These are phyloP conservation scores for Aleurites moluccanus DNA, from an alignment of 441 rosid species.

Conservation along the genomic window DNA sequence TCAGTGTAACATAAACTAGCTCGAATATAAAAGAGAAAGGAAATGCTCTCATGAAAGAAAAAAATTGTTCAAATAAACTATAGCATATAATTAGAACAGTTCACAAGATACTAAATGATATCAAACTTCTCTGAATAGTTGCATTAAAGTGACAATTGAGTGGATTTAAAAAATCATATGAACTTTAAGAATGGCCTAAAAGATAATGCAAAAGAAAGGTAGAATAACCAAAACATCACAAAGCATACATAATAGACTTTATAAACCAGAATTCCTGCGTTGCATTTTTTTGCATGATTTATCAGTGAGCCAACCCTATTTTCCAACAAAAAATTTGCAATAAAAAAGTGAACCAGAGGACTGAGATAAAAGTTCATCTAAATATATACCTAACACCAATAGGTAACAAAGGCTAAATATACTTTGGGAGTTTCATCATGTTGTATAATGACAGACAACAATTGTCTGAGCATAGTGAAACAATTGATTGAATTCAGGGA, in stretches of 20 bases:
- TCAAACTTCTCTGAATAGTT: not conserved
- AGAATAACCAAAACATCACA: no score
- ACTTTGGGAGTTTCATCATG: not conserved
- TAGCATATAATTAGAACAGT: not conserved
- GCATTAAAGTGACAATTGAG: not conserved
- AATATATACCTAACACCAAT: not conserved
- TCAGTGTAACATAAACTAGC: constrained; percentile 12
- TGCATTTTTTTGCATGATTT: not conserved
- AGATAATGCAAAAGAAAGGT: not conserved
- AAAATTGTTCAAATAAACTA: not conserved
- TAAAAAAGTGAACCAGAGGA: not conserved
- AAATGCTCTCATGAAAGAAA: constrained; percentile 9
- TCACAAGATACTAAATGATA: not conserved
- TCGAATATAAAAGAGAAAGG: constrained; percentile 3
- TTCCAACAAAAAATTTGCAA: not conserved
- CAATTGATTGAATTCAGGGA: not conserved
- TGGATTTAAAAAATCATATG: not conserved
- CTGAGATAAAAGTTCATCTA: not conserved
- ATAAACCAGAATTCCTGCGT: not conserved
- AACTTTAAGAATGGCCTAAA: not conserved
- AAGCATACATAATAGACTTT: not conserved
- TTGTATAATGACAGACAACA: not conserved
- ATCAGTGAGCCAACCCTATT: not conserved
- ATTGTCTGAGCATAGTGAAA: not conserved
- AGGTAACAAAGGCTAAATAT: not conserved